Evolutionary conservation across 2,329 filamentous ascomycete species (phyloP), one percentile per base, ranked within the genome.

Genomic region (Fusarium sp.): DNA sequence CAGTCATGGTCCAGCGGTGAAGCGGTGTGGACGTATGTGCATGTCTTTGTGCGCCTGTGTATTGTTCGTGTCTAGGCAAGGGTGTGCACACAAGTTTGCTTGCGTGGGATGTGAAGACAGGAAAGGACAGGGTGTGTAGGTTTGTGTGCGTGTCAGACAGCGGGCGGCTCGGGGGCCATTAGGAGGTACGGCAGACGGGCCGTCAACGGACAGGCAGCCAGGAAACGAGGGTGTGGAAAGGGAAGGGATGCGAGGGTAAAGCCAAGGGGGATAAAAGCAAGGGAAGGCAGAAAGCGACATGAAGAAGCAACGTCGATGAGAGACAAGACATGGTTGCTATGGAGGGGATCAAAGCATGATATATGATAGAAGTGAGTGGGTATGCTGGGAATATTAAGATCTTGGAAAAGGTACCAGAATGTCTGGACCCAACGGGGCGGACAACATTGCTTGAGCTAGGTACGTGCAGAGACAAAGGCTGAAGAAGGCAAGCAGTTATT

Each of bases 261-360:
- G 67, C 45, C 58, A 62, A 60, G 65, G 62, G 53, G 43, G 62
- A 58, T 62, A 58, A 55, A 71, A 40, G 57, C 57, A 70, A 67
- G 59, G 59, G 67, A 68, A 72, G 67, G 49, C 26, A 31, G 49
- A 60, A 49, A 45, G 40, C 67, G 45, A 68, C 59, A 55, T 66
- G 58, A 69, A 73, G 71, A 74, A 74, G 72, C 61, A 74, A 74
- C 67, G 65, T 73, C 68, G 72, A 74, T 73, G 70, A 74, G 71
- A 68, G 65, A 70, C 63, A 68, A 51, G 58, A 56, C 59, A 70
- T 57, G 68, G 59, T 70, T 59, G 55, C 51, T 42, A 17, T 43
- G 50, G 67, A 68, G 57, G 50, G 59, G 63, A 51, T 60, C 42
- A 44, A 47, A 62, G 34, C 50, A 61, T 70, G 67, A 70, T 56